Conservation (phyloP, 345 rosid species). For the Salix brachista region DNA sequence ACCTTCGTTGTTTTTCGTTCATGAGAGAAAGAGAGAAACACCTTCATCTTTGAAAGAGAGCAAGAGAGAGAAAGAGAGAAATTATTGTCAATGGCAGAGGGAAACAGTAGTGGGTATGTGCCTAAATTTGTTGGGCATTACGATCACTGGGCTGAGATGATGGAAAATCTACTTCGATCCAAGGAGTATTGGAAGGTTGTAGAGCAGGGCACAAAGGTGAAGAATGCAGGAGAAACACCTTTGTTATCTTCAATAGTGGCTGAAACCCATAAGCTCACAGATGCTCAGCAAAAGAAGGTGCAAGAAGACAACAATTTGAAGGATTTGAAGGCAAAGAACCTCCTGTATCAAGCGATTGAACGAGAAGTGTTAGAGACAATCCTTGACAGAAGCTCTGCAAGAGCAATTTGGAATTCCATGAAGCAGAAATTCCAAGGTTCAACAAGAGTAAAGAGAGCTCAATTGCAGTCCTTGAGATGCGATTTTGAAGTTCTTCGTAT, state of each 20-base stretch:
- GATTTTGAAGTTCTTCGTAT: conserved; percentile 4
- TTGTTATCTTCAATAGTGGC: not conserved
- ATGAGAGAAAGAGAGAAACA: too few relatives aligned
- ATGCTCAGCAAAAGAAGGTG: not conserved
- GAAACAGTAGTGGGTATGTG: too few relatives aligned
- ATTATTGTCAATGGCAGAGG: not conserved
- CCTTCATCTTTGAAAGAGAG: too few relatives aligned
- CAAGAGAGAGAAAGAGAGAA: too few relatives aligned
- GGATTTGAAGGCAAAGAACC: conserved; percentile 5
- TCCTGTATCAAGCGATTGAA: conserved; percentile 11
- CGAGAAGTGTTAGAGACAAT: not conserved
- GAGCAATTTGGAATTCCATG: conserved; percentile 1
- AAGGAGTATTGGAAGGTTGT: not conserved
- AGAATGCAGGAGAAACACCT: not conserved
- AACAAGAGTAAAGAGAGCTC: conserved; percentile 6
- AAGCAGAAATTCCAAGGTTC: conserved; percentile 6
- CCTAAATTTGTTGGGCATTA: not conserved
- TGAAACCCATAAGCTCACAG: not conserved
- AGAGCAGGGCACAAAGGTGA: not conserved
- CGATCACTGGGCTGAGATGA: conserved; percentile 12
- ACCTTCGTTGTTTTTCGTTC: too few relatives aligned
- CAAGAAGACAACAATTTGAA: not conserved
- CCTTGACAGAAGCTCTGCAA: not conserved
- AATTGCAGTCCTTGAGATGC: not conserved
- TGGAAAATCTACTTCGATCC: conserved; percentile 6